A percentile compares a stretch with the other conserved stretches of the same genome.
Evolutionary conservation across 2,329 filamentous ascomycete genomes (phyloP).

Genomic region (Gremmenia infestans): DNA sequence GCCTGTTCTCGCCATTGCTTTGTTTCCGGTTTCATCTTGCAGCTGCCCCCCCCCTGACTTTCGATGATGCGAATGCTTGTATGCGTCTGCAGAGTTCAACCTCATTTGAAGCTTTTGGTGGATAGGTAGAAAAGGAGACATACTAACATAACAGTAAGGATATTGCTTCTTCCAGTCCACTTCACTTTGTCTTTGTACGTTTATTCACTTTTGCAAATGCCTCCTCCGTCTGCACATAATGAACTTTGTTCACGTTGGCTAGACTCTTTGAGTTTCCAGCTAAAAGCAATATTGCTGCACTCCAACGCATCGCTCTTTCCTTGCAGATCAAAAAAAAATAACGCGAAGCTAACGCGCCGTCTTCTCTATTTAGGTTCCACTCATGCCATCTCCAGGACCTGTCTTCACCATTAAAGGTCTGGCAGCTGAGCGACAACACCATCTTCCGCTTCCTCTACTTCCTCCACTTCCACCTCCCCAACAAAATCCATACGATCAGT

Average conservation of each 20-base stretch:
- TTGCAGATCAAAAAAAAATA: not conserved
- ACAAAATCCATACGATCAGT: not conserved
- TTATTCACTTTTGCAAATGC: not conserved
- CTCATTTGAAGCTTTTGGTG: not conserved
- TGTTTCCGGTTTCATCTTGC: not conserved
- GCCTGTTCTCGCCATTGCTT: too few species aligned
- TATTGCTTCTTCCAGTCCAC: not conserved
- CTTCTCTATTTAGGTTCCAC: too few species aligned
- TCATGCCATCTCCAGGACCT: too few species aligned
- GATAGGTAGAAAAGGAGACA: not conserved
- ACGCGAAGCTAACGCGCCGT: too few species aligned
- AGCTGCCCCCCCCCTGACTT: not conserved
- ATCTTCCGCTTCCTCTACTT: not conserved
- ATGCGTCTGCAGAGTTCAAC: not conserved
- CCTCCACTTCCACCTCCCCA: not conserved
- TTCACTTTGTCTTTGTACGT: not conserved
- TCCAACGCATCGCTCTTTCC: not conserved
- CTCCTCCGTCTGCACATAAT: not conserved
- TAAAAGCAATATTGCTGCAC: not conserved
- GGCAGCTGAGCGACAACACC: not conserved
- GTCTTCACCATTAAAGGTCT: too few species aligned
- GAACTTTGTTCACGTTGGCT: not conserved
- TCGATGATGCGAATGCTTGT: not conserved
- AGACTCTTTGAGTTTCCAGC: not conserved
- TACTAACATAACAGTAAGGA: not conserved